phyloP scores from a whole-genome alignment of 2,329 filamentous ascomycete genomes.

The Periconia sp. region DNA sequence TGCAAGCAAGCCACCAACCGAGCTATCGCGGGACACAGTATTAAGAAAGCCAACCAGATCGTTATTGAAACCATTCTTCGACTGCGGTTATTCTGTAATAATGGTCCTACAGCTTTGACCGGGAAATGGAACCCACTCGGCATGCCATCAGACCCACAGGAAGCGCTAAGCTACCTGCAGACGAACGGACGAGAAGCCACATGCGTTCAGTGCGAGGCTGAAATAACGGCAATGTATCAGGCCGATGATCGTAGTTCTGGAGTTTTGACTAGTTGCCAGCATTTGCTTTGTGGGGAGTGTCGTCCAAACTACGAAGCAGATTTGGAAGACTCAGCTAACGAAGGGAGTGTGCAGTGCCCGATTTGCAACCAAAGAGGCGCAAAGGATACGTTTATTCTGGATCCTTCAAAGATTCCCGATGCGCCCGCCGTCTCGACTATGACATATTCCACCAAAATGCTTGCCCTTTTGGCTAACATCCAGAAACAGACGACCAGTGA shows the following conservation, averaged over 20 bases:
- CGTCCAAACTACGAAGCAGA: background rate
- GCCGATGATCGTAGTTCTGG: conserved; percentile 8
- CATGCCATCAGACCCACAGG: conserved; percentile 6
- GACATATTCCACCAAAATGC: conserved; percentile 22
- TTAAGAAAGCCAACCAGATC: conserved; percentile 10
- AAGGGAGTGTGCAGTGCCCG: background rate
- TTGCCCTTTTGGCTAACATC: conserved; percentile 27
- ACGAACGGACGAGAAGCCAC: conserved; percentile 6
- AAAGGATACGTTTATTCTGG: conserved; percentile 12
- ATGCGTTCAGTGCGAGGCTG: conserved; percentile 12
- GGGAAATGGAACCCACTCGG: background rate
- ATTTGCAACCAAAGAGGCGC: background rate
- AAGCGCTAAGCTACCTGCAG: conserved; percentile 15
- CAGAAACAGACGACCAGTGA: conserved; percentile 7
- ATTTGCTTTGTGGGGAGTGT: conserved; percentile 8
- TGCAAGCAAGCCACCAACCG: conserved; percentile 14
- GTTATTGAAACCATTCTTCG: conserved; percentile 24
- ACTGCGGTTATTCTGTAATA: conserved; percentile 36
- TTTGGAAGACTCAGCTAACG: background rate
- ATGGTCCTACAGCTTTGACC: conserved; percentile 5
- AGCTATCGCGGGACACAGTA: conserved; percentile 11
- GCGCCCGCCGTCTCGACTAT: background rate
- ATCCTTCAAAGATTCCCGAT: background rate
- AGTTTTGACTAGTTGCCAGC: conserved; percentile 4
- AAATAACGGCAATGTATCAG: conserved; percentile 7